Evolutionary conservation across 192 early-diverging fungal genomes (phyloP).

Genomic region (Backusella australiensis): DNA sequence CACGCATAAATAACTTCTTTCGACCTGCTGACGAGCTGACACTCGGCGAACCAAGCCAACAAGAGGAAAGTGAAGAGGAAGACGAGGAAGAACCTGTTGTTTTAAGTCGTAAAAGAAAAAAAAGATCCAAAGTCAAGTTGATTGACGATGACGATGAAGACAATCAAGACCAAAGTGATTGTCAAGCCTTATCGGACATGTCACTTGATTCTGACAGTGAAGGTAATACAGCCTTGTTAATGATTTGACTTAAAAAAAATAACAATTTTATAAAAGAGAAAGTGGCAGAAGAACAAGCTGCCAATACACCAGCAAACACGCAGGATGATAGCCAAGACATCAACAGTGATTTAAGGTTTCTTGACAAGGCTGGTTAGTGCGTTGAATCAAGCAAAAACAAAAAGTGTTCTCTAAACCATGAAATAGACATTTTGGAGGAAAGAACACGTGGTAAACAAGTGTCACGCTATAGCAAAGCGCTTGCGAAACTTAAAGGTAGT

Average conservation of each 20-base stretch:
- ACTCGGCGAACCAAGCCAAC: background rate
- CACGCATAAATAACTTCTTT: background rate
- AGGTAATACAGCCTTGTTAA: background rate
- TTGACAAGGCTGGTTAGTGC: constrained; percentile 4
- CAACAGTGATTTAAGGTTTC: constrained; percentile 4
- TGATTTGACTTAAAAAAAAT: too few relatives aligned
- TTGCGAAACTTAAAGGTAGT: background rate
- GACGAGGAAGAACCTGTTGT: background rate
- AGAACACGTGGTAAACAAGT: constrained; percentile 10
- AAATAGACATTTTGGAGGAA: constrained; percentile 2
- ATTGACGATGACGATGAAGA: background rate
- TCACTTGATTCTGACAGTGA: constrained; percentile 7
- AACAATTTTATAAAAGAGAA: background rate
- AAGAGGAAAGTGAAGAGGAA: constrained; percentile 4
- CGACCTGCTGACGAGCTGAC: background rate
- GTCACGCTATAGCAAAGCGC: constrained; percentile 8
- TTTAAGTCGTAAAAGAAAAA: background rate
- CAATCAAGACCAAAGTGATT: background rate
- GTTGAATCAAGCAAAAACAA: background rate
- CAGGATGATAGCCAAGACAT: background rate
- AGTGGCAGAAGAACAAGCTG: background rate
- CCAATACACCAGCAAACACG: background rate
- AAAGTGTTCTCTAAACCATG: background rate
- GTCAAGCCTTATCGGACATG: background rate
- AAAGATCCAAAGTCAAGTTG: background rate